These are phyloP conservation scores for Helicostylum pulchrum DNA, from an alignment of 192 early-diverging fungal genomes.

Conservation along the genomic window DNA sequence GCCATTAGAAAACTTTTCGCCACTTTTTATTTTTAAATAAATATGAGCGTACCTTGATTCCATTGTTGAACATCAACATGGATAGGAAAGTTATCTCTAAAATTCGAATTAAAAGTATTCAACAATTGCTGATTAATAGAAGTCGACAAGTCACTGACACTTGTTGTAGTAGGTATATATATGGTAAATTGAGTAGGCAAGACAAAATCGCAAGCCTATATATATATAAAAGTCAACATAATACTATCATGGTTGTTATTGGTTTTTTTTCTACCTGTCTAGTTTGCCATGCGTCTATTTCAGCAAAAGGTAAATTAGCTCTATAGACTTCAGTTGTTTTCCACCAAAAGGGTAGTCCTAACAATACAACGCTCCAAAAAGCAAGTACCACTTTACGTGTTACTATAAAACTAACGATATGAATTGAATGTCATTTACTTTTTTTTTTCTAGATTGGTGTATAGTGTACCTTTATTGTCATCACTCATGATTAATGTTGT, in stretches of 20 bases:
- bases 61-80: slow-evolving; percentile 17
- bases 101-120: neutral
- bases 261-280: slow-evolving; percentile 37
- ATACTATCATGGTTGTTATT: neutral
- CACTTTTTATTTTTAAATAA: no score
- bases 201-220: slow-evolving; percentile 29
- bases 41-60: slow-evolving; percentile 7
- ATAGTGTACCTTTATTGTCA: no score
- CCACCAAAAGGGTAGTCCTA: slow-evolving; percentile 78
- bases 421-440: no score
- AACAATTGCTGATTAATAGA: neutral
- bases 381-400: slow-evolving; percentile 43
- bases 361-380: slow-evolving; percentile 55
- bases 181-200: slow-evolving; percentile 30
- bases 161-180: slow-evolving; percentile 7
- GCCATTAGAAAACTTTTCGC: neutral
- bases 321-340: slow-evolving; percentile 77
- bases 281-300: slow-evolving; percentile 57
- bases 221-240: neutral
- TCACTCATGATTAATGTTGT: no score
- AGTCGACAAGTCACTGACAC: slow-evolving; percentile 7
- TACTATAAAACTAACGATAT: no score
- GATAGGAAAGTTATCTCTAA: slow-evolving; percentile 23
- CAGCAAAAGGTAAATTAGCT: slow-evolving; percentile 62
- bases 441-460: no score